Base-by-base conservation (phyloP, 305 asterid genomes). In the Fraxinus sp. region DNA sequence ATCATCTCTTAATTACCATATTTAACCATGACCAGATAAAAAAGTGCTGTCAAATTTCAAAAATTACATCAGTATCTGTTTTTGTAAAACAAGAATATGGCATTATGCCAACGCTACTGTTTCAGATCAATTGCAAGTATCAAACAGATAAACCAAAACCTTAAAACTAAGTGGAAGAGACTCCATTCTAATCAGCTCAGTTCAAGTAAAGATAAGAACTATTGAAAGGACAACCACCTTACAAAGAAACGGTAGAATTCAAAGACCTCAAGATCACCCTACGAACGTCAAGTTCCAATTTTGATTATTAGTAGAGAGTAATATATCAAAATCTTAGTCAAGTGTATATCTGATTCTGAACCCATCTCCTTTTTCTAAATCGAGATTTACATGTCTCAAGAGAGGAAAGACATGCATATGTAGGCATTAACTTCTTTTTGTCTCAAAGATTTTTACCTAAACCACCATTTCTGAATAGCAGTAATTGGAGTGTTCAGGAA, bases 391-490 rank as follows among this genome's bases (percentile, higher is more conserved):
- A 57, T 24, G 64, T 77, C 83, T 74, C 70, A 35, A 35, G 10
- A 26, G n/a, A 74, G 80, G 59, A 74, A 70, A 81, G 5, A 30
- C 16, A 16, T 68, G 43, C 66, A 74, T 74, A 22, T 74, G 55
- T 80, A 9, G 73, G 28, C 72, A 62, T 20, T 62, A 62, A 22
- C 33, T 52, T 36, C 84, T 14, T 39, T 55, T 9, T 18, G 77
- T 49, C 30, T 73, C 26, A 20, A 78, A 16, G 80, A 80, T 79
- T 85, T 87, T 93, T 83, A 95, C 92, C 99, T 91, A 75, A 93
- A 90, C 98, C 98, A 94, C 99, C 98, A 96, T 85, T 86, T 89
- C 87, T 93, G 94, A 59, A 89, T 72, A 5, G 92, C 89, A 71
- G 96, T 86, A 43, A 93, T 62, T 18, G 99, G 98, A 79, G 92